Percentiles rank a stretch among this genome's conserved stretches.
Evolutionary conservation across 371 early-diverging fungal species (phyloP).

Genomic region (Synchytrium microbalum): DNA sequence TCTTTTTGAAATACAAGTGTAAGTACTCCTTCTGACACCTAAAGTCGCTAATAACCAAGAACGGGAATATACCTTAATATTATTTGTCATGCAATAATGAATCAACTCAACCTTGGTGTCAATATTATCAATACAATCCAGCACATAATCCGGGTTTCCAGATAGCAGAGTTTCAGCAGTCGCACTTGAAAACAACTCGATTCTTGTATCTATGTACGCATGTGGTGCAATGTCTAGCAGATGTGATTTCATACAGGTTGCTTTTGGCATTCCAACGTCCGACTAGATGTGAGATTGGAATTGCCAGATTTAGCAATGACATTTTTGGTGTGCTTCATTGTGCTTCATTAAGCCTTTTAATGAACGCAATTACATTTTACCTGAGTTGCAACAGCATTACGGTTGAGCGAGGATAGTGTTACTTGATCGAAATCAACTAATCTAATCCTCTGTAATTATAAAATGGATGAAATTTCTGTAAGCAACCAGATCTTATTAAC

Average conservation of each 20-base stretch:
- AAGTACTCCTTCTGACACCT: slow-evolving; percentile 6
- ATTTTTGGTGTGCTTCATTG: too few relatives aligned
- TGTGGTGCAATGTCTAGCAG: slow-evolving; percentile 70
- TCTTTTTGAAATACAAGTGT: slow-evolving; percentile 13
- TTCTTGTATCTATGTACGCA: slow-evolving; percentile 64
- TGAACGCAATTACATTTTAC: slow-evolving; percentile 52
- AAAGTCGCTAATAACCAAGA: too few relatives aligned
- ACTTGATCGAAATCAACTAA: slow-evolving; percentile 96
- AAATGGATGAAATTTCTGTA: too few relatives aligned
- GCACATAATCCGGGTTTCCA: slow-evolving; percentile 41
- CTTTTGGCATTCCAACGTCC: slow-evolving; percentile 90
- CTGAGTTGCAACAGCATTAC: slow-evolving; percentile 84
- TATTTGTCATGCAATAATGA: slow-evolving; percentile 67
- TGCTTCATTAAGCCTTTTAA: slow-evolving; percentile 81
- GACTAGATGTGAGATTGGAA: too few relatives aligned
- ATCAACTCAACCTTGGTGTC: slow-evolving; percentile 85
- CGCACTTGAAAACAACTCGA: slow-evolving; percentile 63
- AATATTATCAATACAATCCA: slow-evolving; percentile 88
- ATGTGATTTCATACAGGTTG: slow-evolving; percentile 59
- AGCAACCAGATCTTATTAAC: neutral
- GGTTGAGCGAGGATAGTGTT: slow-evolving; percentile 78
- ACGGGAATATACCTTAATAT: too few relatives aligned
- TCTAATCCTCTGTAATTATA: slow-evolving; percentile 46
- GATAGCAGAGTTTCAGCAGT: slow-evolving; percentile 61
- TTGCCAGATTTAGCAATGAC: too few relatives aligned